Conservation (phyloP, 202 grass and related monocot species). For the Eragrostis tef region DNA sequence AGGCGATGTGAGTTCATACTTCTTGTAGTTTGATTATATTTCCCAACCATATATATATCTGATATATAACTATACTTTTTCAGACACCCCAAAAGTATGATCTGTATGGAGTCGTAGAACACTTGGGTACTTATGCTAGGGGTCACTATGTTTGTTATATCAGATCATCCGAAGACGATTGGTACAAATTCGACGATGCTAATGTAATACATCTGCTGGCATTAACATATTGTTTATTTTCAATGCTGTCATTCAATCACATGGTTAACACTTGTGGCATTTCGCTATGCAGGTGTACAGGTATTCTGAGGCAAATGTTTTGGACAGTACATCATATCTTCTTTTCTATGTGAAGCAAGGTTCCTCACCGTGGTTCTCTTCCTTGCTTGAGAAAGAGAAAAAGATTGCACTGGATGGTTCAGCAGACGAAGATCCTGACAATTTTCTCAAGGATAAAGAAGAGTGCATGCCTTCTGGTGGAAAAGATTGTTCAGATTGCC, state of each 20-base stretch:
- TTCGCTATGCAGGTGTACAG: slow-evolving; percentile 35
- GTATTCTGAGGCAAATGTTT: not conserved
- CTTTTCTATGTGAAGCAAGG: slow-evolving; percentile 65
- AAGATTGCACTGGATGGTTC: not conserved
- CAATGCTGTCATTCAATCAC: not conserved
- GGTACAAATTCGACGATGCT: slow-evolving; percentile 50
- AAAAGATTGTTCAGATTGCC: not conserved
- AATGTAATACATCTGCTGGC: slow-evolving; percentile 30
- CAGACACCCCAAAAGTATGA: slow-evolving; percentile 52
- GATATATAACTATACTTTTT: slow-evolving; percentile 10
- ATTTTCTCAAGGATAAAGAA: slow-evolving; percentile 7
- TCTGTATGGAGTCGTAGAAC: slow-evolving; percentile 61
- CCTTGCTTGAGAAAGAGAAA: slow-evolving; percentile 40
- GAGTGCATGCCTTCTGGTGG: not conserved
- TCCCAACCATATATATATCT: not conserved
- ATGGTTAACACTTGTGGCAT: slow-evolving; percentile 1
- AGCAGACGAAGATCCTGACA: slow-evolving; percentile 11
- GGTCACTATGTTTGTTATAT: slow-evolving; percentile 59
- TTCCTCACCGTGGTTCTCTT: slow-evolving; percentile 55
- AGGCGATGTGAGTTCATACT: slow-evolving; percentile 41
- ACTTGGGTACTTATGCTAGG: slow-evolving; percentile 14
- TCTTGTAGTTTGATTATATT: slow-evolving; percentile 31
- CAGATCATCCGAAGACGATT: slow-evolving; percentile 46
- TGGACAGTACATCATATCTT: slow-evolving; percentile 49
- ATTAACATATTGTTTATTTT: slow-evolving; percentile 18